Conservation (phyloP, 805 yeast genomes). For the Yarrowia bubula region DNA sequence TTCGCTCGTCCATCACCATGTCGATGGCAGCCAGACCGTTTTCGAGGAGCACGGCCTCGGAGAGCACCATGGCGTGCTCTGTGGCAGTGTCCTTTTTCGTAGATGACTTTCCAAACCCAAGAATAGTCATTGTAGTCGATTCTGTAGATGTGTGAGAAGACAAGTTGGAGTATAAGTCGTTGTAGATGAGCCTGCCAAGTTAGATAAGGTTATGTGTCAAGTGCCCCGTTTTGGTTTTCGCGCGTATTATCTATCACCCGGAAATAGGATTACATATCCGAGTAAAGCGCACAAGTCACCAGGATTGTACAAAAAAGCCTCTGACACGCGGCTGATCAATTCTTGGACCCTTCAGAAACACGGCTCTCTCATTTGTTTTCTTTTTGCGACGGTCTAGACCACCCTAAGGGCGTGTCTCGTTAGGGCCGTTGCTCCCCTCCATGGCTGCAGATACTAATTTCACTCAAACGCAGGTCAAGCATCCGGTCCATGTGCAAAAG, state of each 20-base stretch:
- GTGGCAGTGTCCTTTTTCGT: neutral
- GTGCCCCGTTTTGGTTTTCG: slow-evolving; percentile 22
- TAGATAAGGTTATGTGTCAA: slow-evolving; percentile 24
- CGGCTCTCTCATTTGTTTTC: neutral
- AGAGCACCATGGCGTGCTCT: slow-evolving; percentile 11
- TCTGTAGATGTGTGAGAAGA: slow-evolving; percentile 4
- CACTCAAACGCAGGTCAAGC: slow-evolving; percentile 23
- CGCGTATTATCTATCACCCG: slow-evolving; percentile 25
- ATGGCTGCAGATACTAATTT: slow-evolving; percentile 24
- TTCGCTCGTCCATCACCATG: slow-evolving; percentile 25
- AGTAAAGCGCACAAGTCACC: neutral
- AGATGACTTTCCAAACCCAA: slow-evolving; percentile 22
- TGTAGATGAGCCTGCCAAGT: slow-evolving; percentile 18
- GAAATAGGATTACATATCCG: slow-evolving; percentile 23
- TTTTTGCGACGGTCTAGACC: neutral
- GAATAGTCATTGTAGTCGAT: slow-evolving; percentile 21
- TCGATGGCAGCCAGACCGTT: slow-evolving; percentile 17
- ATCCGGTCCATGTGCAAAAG: slow-evolving; percentile 24
- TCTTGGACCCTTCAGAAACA: neutral
- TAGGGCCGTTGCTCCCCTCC: slow-evolving; percentile 12
- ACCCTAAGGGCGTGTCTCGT: neutral
- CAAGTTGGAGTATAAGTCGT: slow-evolving; percentile 3
- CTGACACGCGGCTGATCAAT: neutral
- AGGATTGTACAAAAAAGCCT: neutral
- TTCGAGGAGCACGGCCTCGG: slow-evolving; percentile 21